These are phyloP conservation scores for Penicillium sp. DNA, from an alignment of 2,329 filamentous ascomycete genomes.

Conservation along the genomic window DNA sequence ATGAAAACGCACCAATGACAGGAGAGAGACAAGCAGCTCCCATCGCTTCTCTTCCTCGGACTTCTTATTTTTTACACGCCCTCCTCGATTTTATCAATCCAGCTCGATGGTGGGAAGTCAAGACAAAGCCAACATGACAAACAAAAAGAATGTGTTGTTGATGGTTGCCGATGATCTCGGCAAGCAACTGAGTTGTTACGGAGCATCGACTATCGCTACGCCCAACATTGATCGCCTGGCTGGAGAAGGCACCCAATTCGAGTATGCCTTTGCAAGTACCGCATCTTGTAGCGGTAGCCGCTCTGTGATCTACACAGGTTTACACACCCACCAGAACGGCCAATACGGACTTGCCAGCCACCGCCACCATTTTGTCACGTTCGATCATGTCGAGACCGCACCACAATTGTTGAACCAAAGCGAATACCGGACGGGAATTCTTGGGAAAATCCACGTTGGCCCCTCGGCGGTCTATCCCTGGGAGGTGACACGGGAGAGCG, in stretches of 20 bases:
- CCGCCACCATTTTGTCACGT: conserved; percentile 48
- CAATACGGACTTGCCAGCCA: conserved; percentile 48
- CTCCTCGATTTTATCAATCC: not conserved
- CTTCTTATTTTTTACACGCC: not conserved
- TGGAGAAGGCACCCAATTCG: conserved; percentile 38
- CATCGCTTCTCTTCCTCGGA: too few relatives aligned
- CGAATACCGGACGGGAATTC: conserved; percentile 51
- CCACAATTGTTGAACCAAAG: conserved; percentile 42
- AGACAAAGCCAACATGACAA: not conserved
- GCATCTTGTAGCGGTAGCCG: conserved; percentile 54
- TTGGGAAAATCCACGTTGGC: conserved; percentile 54
- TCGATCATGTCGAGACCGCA: conserved; percentile 46
- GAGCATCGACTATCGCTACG: conserved; percentile 30
- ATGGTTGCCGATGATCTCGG: conserved; percentile 50
- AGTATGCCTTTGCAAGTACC: conserved; percentile 24
- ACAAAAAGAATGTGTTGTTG: conserved; percentile 39
- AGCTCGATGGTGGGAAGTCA: not conserved
- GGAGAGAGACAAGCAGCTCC: not conserved
- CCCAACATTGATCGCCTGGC: conserved; percentile 49
- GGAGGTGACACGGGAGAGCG: conserved; percentile 44
- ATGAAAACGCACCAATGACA: not conserved
- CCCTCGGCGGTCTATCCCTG: conserved; percentile 46
- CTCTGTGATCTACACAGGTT: conserved; percentile 52
- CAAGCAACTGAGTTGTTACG: conserved; percentile 40
- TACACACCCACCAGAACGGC: conserved; percentile 52